Evolutionary conservation across 2,329 filamentous ascomycete species (phyloP).

Genomic region (Fonsecaea pedrosoi): DNA sequence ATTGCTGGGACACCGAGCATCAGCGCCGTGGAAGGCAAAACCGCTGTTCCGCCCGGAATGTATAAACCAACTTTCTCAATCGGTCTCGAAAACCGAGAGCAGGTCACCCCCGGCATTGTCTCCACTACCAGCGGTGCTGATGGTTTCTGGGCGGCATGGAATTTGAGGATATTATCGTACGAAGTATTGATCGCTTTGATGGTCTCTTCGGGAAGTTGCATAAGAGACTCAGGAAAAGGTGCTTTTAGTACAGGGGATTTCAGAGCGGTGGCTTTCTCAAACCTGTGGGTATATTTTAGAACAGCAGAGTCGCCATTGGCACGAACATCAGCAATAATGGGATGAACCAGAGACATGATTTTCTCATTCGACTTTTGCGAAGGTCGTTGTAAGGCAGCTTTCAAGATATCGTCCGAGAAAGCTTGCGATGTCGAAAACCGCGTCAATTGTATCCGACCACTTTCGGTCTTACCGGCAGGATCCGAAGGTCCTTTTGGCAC

Average conservation of each 20-base stretch:
- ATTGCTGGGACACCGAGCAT: conserved; percentile 98
- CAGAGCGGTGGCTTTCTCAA: conserved; percentile 92
- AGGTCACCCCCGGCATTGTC: conserved; percentile 97
- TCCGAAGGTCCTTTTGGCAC: conserved; percentile 61
- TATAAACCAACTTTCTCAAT: conserved; percentile 98
- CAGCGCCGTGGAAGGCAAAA: conserved; percentile 94
- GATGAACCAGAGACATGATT: conserved; percentile 87
- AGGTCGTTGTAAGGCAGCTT: conserved; percentile 79
- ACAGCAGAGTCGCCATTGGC: conserved; percentile 84
- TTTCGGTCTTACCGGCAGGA: conserved; percentile 52
- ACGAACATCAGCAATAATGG: conserved; percentile 88
- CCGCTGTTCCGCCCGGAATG: conserved; percentile 92
- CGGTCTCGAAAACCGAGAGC: conserved; percentile 87
- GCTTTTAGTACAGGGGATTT: conserved; percentile 88
- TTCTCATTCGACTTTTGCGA: conserved; percentile 94
- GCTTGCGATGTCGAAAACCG: conserved; percentile 68
- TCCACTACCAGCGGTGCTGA: conserved; percentile 83
- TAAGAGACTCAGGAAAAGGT: conserved; percentile 82
- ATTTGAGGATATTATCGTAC: conserved; percentile 91
- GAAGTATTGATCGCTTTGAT: conserved; percentile 91
- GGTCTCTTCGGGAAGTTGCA: conserved; percentile 83
- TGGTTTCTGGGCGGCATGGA: conserved; percentile 90
- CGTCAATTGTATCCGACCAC: conserved; percentile 79
- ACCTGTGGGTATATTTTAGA: conserved; percentile 94
- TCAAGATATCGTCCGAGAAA: conserved; percentile 62